Conservation (phyloP, 495 filamentous ascomycete species). For the Penicillium diatomitis region DNA sequence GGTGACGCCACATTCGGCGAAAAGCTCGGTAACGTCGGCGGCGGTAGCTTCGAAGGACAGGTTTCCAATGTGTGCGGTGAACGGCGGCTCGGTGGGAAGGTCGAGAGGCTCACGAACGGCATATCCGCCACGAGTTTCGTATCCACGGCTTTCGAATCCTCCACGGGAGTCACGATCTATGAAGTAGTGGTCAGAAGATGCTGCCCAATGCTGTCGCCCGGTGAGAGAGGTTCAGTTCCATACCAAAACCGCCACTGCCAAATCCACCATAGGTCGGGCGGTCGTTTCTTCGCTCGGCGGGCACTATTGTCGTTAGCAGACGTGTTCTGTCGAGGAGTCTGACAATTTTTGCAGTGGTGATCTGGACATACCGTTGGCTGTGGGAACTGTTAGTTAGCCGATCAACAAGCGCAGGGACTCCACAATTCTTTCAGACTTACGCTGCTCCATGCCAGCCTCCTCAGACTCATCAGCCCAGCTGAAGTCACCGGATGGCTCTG, state of each 20-base stretch:
- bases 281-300: constrained; percentile 26
- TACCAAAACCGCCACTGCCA: constrained; percentile 21
- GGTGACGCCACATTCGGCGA: constrained; percentile 70
- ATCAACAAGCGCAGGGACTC: constrained; percentile 4
- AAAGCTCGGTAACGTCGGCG: constrained; percentile 74
- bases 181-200: constrained; percentile 11
- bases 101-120: constrained; percentile 71
- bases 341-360: too few relatives aligned
- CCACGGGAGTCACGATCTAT: constrained; percentile 23
- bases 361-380: constrained; percentile 28
- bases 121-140: constrained; percentile 43
- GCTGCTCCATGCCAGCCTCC: constrained; percentile 50
- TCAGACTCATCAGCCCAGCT: constrained; percentile 98
- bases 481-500: constrained; percentile 60
- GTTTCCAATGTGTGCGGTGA: constrained; percentile 92
- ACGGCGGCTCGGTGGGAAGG: constrained; percentile 84
- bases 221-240: background rate
- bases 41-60: constrained; percentile 85
- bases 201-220: background rate
- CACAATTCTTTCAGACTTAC: constrained; percentile 2
- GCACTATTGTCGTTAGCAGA: constrained; percentile 17
- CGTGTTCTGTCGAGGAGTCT: background rate
- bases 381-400: constrained; percentile 11
- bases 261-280: constrained; percentile 40
- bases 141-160: constrained; percentile 1